Conservation (phyloP, 345 rosid species). For the Psidium friedrichsthalianum region DNA sequence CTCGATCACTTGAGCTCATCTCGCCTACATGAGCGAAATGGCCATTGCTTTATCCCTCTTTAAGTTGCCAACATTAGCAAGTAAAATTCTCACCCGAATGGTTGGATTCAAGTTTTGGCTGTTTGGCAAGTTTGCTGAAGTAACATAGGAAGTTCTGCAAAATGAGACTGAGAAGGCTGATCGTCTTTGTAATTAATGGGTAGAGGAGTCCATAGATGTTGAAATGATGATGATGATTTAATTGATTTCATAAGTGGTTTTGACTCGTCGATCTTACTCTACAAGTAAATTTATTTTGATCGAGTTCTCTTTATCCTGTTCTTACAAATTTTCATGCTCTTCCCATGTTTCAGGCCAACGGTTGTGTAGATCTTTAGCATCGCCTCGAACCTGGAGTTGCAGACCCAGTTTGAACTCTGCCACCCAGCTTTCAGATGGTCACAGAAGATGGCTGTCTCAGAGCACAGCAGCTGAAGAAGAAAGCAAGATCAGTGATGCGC, state of each 20-base stretch:
- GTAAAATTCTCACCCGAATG: background rate
- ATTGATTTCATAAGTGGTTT: background rate
- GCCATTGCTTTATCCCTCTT: background rate
- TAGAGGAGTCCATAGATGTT: background rate
- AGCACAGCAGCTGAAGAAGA: constrained; percentile 2
- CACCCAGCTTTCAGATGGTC: background rate
- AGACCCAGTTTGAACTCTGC: background rate
- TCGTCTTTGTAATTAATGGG: background rate
- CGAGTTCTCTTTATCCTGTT: background rate
- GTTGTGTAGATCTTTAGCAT: background rate
- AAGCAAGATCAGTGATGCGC: constrained; percentile 65
- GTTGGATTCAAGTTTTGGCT: background rate
- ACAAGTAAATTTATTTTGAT: background rate
- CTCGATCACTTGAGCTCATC: background rate
- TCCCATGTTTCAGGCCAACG: background rate
- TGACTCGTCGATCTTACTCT: background rate
- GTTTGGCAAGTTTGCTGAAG: background rate
- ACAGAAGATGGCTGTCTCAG: background rate
- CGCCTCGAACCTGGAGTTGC: background rate
- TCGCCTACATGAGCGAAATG: background rate
- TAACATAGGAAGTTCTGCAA: background rate
- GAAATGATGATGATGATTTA: background rate
- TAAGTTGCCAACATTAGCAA: background rate
- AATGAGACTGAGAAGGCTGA: background rate
- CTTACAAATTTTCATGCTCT: background rate